Evolutionary conservation across 1,139 yeast genomes (phyloP), one percentile per base, ranked within the genome.

Genomic region (Yamadazyma atmosphaerica): DNA sequence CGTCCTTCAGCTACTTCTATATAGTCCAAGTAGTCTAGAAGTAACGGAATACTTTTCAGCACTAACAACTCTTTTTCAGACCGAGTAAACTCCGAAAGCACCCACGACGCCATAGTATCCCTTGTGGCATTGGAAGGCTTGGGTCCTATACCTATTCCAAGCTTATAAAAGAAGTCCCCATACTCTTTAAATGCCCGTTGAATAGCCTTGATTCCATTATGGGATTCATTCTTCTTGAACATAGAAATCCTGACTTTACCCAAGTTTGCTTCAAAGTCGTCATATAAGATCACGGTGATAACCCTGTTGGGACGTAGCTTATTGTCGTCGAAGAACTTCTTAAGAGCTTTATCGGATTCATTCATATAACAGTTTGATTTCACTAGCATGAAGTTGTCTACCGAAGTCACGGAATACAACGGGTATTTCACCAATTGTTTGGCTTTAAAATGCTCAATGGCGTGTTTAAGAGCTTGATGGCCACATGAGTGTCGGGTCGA

Each of bases 121-220:
- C 51, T 55, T 12, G 61, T 48, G 1, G 72, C 65, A 42, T 50
- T 58, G 5, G 43, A 39, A 1, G 76, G 77, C 44, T 71, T 71
- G 3, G 77, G 77, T 0, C 77, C 77, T 21, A 71, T 67, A 0
- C 76, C 76, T 5, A 71, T 49, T 0, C 73, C 74, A 21, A 71
- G 49, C 44, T 68, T 68, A 39, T 44, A 60, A 3, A 58, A 54
- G 16, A 42, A 41, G 8, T 37, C 40, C 11, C 15, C 16, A 19
- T 30, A 19, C 31, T 34, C 25, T 24, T 38, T 33, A 15, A 34
- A 38, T 11, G 37, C 32, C 11, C 41, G 43, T 32, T 51, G 52
- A 10, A 68, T 41, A n/a, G 60, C 51, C 36, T 58, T 60, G 34
- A 71, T 43, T 0, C 77, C 77, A 42, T 69, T 69, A 47, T 71